Percentiles rank a stretch among this genome's conserved stretches.
Evolutionary conservation across 2,329 filamentous ascomycete species (phyloP).

Genomic region (Davidsoniella eucalypti): DNA sequence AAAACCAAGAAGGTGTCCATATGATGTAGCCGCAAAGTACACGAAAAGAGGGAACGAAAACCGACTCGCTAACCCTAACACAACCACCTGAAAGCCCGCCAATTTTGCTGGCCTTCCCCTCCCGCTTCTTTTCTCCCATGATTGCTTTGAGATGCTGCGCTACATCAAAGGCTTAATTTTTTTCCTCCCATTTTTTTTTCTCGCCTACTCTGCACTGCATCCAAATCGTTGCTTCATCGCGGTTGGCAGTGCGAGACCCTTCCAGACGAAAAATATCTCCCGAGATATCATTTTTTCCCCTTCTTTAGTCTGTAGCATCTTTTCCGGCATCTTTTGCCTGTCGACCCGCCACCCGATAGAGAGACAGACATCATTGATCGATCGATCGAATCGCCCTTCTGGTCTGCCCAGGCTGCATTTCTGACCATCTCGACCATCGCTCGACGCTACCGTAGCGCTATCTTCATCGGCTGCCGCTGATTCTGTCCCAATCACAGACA

Average conservation of each 20-base stretch:
- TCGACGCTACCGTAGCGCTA: too few relatives aligned
- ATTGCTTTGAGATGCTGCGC: background rate
- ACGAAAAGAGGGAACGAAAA: too few relatives aligned
- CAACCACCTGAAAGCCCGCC: background rate
- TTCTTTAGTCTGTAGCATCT: too few relatives aligned
- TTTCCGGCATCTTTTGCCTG: background rate
- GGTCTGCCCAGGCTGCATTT: too few relatives aligned
- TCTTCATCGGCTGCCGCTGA: too few relatives aligned
- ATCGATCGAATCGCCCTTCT: background rate
- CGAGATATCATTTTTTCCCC: slow-evolving; percentile 3
- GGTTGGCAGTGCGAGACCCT: slow-evolving; percentile 1
- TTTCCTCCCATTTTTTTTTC: background rate
- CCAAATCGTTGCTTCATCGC: slow-evolving; percentile 4
- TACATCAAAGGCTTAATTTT: background rate
- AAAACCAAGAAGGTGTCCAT: too few relatives aligned
- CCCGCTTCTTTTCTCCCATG: background rate
- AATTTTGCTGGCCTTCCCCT: slow-evolving; percentile 6
- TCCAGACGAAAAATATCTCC: too few relatives aligned
- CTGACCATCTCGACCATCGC: too few relatives aligned
- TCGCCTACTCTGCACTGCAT: slow-evolving; percentile 2
- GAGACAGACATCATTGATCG: too few relatives aligned
- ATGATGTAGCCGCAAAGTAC: too few relatives aligned
- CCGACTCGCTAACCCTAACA: background rate
- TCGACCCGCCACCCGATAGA: background rate
- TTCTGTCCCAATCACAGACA: too few relatives aligned